These are phyloP conservation scores for Oryza meridionalis DNA, from an alignment of 176 grass and related monocot genomes.

Conservation along the genomic window DNA sequence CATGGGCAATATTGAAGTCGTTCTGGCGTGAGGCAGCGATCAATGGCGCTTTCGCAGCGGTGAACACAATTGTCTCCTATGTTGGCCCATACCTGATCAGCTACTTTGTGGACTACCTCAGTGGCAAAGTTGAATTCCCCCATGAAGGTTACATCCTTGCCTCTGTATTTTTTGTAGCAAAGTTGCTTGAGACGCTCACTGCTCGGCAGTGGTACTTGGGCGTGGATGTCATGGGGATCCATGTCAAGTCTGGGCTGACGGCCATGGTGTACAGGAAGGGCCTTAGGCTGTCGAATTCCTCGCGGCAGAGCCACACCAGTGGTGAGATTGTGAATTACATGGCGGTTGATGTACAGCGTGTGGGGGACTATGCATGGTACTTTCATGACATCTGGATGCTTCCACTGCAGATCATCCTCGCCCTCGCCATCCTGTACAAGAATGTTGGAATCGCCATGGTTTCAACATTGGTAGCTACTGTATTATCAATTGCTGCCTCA, in stretches of 20 bases:
- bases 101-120: conserved; percentile 97
- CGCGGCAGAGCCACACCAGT: conserved; percentile 83
- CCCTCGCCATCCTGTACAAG: conserved; percentile 89
- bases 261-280: conserved; percentile 97
- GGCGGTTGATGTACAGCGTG: conserved; percentile 96
- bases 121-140: conserved; percentile 80
- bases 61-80: conserved; percentile 85
- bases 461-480: conserved; percentile 74
- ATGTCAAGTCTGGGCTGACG: conserved; percentile 89
- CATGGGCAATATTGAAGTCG: conserved; percentile 73
- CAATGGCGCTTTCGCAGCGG: conserved; percentile 72
- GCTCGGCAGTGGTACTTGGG: conserved; percentile 94
- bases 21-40: conserved; percentile 76
- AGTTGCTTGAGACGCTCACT: conserved; percentile 79
- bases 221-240: conserved; percentile 98
- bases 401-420: conserved; percentile 93
- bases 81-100: conserved; percentile 90
- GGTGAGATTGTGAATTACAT: conserved; percentile 99
- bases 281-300: conserved; percentile 74
- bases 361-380: conserved; percentile 98
- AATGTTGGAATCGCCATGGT: conserved; percentile 75
- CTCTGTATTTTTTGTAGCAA: conserved; percentile 75
- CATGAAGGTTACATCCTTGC: conserved; percentile 95
- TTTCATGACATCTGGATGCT: conserved; percentile 99
- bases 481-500: conserved; percentile 74